phyloP scores from a whole-genome alignment of 2,329 filamentous ascomycete genomes.

The Amauroascus verrucosus region DNA sequence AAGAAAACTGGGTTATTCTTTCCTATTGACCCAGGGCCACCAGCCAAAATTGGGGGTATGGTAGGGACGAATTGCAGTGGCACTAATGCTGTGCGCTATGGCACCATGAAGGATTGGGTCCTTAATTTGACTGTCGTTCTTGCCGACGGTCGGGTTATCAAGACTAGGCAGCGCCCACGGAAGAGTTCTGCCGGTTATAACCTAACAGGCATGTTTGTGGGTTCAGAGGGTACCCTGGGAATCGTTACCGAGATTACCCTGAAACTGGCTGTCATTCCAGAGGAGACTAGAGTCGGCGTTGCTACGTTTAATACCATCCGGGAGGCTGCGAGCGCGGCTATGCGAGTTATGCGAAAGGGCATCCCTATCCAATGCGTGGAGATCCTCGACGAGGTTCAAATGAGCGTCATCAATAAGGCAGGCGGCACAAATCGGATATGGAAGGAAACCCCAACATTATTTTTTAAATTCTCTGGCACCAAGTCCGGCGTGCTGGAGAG shows the following conservation, averaged over 20 bases:
- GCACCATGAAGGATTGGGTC: conserved; percentile 68
- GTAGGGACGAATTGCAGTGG: conserved; percentile 58
- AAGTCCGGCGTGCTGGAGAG: conserved; percentile 69
- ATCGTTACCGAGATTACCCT: conserved; percentile 61
- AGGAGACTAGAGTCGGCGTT: conserved; percentile 55
- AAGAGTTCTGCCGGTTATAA: conserved; percentile 66
- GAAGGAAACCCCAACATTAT: conserved; percentile 34
- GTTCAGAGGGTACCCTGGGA: conserved; percentile 61
- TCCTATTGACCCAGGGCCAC: conserved; percentile 73
- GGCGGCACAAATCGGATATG: conserved; percentile 47
- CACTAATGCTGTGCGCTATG: conserved; percentile 54
- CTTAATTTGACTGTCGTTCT: conserved; percentile 61
- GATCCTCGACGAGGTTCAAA: conserved; percentile 51
- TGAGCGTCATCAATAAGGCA: conserved; percentile 58
- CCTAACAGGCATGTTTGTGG: conserved; percentile 57
- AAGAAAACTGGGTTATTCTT: conserved; percentile 73
- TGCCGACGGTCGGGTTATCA: conserved; percentile 58
- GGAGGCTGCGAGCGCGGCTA: conserved; percentile 54
- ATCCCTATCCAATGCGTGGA: conserved; percentile 59
- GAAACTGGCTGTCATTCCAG: conserved; percentile 55
- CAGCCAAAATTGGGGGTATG: conserved; percentile 49
- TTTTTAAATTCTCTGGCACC: conserved; percentile 60
- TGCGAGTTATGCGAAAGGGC: conserved; percentile 53
- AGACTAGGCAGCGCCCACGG: conserved; percentile 54
- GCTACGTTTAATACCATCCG: conserved; percentile 51